Base-by-base conservation (phyloP, 1,284 basidiomycete genomes). In the Salmacisia buchloeana region DNA sequence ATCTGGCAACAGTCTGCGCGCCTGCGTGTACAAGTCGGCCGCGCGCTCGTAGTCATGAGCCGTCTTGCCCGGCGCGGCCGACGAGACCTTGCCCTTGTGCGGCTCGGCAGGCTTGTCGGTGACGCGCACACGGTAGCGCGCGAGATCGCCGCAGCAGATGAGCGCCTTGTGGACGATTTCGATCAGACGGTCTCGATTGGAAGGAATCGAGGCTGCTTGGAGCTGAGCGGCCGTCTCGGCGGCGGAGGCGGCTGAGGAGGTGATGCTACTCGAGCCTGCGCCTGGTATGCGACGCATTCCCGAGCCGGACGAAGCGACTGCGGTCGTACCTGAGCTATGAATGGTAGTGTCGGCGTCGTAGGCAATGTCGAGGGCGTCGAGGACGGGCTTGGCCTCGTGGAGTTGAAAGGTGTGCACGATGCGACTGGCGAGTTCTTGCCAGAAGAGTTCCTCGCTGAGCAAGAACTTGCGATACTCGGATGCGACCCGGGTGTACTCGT, bases 81-180 rank as follows among this genome's bases (percentile, higher is more conserved):
- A 13, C 3, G 41, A 15, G 13, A 10, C 58, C 3, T 13, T 43
- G 9, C 45, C 45, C 45, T 46, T 21, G 9, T 46, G 12, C 45
- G 36, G 36, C n/a, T 59, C 58, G 9, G 33, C 27, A 45, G 94
- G 94, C 66, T 91, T 86, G 76, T 97, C 94, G 15, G 49, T 33
- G 27, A 54, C 27, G 29, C 34, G 27, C 27, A 31, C 49, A 65
- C 89, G 85, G 81, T 98, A 98, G 35, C 94, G 85, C 67, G 91
- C 90, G 52, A 98, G 87, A 78, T 98, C 94, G 18, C 94, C 94
- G 23, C 96, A 85, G 80, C 89, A 97, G 33, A 97, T 88, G 58
- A 97, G 83, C 2, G 89, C 87, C 81, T 94, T 96, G 82, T 89
- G 89, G 45, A 94, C 82, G 46, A 91, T 66, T 3, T 87, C 69